These are phyloP conservation scores for Sclerotinia trifoliorum DNA, from an alignment of 2,329 filamentous ascomycete species.

Conservation along the genomic window DNA sequence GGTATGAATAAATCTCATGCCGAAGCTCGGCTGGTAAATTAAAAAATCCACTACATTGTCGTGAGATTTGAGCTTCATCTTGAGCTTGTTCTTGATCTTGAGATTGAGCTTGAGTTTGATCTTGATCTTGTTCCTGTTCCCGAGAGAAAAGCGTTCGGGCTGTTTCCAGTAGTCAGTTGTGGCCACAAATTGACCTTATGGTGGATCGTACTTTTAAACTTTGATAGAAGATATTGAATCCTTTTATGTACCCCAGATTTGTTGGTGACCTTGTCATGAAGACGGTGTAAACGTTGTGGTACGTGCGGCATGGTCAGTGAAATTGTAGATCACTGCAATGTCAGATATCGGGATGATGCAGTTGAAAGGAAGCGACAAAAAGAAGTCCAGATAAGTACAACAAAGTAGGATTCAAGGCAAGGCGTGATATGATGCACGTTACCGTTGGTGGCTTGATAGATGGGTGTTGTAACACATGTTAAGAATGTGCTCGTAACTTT, in stretches of 20 bases:
- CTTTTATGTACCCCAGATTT: slow-evolving; percentile 9
- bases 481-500: background rate
- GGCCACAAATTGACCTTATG: slow-evolving; percentile 4
- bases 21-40: slow-evolving; percentile 16
- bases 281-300: slow-evolving; percentile 5
- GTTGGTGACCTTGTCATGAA: slow-evolving; percentile 11
- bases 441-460: too few species aligned
- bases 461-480: background rate
- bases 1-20: slow-evolving; percentile 20
- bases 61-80: slow-evolving; percentile 1
- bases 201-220: slow-evolving; percentile 15
- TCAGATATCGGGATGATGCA: background rate
- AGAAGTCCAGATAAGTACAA: background rate
- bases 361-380: background rate
- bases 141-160: background rate
- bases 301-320: slow-evolving; percentile 19
- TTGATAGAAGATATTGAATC: slow-evolving; percentile 10
- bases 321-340: slow-evolving; percentile 10
- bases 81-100: too few species aligned
- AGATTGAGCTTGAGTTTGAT: background rate
- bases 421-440: background rate
- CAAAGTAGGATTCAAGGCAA: slow-evolving; percentile 4
- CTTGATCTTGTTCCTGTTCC: background rate
- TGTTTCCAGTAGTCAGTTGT: slow-evolving; percentile 15
- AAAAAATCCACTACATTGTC: slow-evolving; percentile 12